Evolutionary conservation across 2,329 filamentous ascomycete genomes (phyloP), one percentile per base, ranked within the genome.

Genomic region (Apiospora koreana): DNA sequence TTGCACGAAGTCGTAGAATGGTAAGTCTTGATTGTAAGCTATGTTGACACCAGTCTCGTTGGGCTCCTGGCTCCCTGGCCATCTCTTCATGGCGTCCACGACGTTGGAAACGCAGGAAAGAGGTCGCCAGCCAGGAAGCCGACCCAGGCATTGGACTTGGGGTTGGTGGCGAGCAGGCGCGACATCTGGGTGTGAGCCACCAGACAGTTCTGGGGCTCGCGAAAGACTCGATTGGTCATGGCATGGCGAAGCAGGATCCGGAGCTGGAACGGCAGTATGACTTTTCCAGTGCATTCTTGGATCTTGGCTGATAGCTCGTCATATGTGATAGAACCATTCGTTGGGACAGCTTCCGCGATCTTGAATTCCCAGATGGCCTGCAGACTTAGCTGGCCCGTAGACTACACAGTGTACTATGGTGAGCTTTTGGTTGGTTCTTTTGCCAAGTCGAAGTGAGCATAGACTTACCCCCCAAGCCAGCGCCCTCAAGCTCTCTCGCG

Each of bases 1-100:
- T 21, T 67, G 65, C 21, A 67, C 16, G 21, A 67, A 67, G 41
- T 67, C n/a, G 65, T 43, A 67, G 38, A 67, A 67, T 28, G 65
- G 65, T 14, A 67, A 10, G 43, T 28, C 10, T 46, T 67, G n/a
- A 35, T 42, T n/a, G 43, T 67, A 67, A 18, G 65, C 65, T 43
- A 67, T 45, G 31, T 67, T 67, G 65, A 67, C 41, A 25, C 41
- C 65, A 28, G 64, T 66, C 41, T 65, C 62, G 35, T 42, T 65
- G 21, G 62, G n/a, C 41, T 65, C 62, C 2, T 65, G 35, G 62
- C 35, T 41, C 41, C 16, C 62, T 42, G 62, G 62, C 62, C 35
- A 65, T 43, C 16, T 65, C 41, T 66, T 25, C 64, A 45, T 28
- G 38, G 38, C 64, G 14, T 25, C 21, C 28, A 46, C 65, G 9